Base-by-base conservation (phyloP, 2,329 filamentous ascomycete genomes). In the Cucurbitaria berberidis region DNA sequence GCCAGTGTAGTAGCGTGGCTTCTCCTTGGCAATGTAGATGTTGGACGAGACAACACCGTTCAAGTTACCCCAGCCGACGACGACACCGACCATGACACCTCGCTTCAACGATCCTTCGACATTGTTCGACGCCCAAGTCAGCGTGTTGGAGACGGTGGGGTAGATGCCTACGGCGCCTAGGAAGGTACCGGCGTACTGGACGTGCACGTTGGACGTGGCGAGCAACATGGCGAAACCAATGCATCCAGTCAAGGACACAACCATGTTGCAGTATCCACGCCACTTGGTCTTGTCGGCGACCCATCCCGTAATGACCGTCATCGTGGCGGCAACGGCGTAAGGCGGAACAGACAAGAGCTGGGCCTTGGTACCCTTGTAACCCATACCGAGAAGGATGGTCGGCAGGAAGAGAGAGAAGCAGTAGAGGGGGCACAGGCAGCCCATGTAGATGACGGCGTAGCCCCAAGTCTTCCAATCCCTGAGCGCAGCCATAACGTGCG, bases 41-140 rank as follows among this genome's bases (percentile, higher is more conserved):
- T 96, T 96, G 65, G 85, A 88, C 62, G 84, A 87, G 16, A 96
- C 89, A 40, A 96, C 85, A 48, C 93, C 93, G 74, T 96, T 96
- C 54, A 97, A 80, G 72, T 97, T 96, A 43, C 93, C 93, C 90
- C 90, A 96, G 32, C 77, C 92, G 55, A 97, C 95, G 51, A 96
- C 89, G 52, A 96, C 86, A 1, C 93, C 93, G 2, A 97, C 78
- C 1, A 91, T 91, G 38, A 96, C 88, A 46, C 92, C 93, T 35
- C 93, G 86, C 80, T 96, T 96, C 76, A 96, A 96, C 6, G 93
- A 90, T n/a, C 93, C 89, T 75, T 96, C 93, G 43, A 88, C 84
- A 60, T 97, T 97, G 78, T 97, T 97, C 53, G 88, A 87, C 21
- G 88, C 81, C 93, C 93, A 97, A 2, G 88, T 86, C 59, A 97